A percentile compares a stretch with the other conserved stretches of the same genome.
phyloP scores from a whole-genome alignment of 768 basidiomycete species.

The Boletus bicolor region DNA sequence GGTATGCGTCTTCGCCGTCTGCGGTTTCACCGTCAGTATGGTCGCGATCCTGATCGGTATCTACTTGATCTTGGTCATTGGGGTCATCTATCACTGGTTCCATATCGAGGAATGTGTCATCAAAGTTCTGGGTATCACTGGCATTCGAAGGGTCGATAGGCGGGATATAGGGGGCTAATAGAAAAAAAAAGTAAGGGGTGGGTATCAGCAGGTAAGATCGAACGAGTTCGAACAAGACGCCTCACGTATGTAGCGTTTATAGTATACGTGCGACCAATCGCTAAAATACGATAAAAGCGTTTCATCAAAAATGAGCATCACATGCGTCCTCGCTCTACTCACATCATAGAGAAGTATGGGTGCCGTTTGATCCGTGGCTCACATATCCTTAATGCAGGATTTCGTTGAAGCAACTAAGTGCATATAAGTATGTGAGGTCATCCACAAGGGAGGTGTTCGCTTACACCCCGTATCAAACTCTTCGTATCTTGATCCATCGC shows the following conservation, averaged over 20 bases:
- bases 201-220: slow-evolving; percentile 13
- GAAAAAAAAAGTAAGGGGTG: slow-evolving; percentile 3
- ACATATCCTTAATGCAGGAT: slow-evolving; percentile 85
- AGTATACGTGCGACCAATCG: slow-evolving; percentile 92
- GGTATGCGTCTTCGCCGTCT: slow-evolving; percentile 71
- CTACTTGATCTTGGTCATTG: slow-evolving; percentile 56
- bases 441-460: slow-evolving; percentile 28
- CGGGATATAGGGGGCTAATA: slow-evolving; percentile 84
- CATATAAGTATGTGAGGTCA: slow-evolving; percentile 7
- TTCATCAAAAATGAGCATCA: slow-evolving; percentile 7
- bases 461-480: slow-evolving; percentile 89
- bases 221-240: slow-evolving; percentile 18
- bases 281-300: slow-evolving; percentile 38
- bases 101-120: slow-evolving; percentile 96
- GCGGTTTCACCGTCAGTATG: slow-evolving; percentile 69
- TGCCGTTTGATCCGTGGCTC: slow-evolving; percentile 93
- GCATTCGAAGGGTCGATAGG: slow-evolving; percentile 89
- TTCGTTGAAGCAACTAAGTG: slow-evolving; percentile 81
- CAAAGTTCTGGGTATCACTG: slow-evolving; percentile 96
- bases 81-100: slow-evolving; percentile 83
- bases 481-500: slow-evolving; percentile 95
- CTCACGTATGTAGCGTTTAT: slow-evolving; percentile 90
- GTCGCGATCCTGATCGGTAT: slow-evolving; percentile 67
- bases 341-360: slow-evolving; percentile 95
- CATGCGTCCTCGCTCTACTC: slow-evolving; percentile 29